These are phyloP conservation scores for Cutaneotrichosporon cutaneum DNA, from an alignment of 1,284 basidiomycete genomes.

Conservation along the genomic window DNA sequence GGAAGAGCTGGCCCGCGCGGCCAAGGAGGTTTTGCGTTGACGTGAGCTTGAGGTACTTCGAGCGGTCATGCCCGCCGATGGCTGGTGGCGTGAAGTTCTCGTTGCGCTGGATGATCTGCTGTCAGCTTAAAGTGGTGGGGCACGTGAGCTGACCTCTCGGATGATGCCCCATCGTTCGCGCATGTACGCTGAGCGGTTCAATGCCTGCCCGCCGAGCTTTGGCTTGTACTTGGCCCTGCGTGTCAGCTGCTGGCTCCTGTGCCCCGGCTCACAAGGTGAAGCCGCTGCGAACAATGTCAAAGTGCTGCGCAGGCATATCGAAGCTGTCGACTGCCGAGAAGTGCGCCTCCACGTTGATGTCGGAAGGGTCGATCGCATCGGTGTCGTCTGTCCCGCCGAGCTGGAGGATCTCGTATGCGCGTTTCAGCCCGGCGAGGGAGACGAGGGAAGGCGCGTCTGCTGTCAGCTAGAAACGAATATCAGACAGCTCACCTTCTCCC, in stretches of 20 bases:
- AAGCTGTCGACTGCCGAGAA: conserved; percentile 85
- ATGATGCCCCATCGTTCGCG: conserved; percentile 83
- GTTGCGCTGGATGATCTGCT: conserved; percentile 71
- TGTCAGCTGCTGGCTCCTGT: not conserved
- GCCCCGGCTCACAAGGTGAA: conserved; percentile 29
- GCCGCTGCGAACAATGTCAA: conserved; percentile 68
- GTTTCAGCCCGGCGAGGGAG: conserved; percentile 60
- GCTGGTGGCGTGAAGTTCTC: conserved; percentile 96
- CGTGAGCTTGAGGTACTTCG: conserved; percentile 85
- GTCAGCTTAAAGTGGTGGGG: conserved; percentile 7
- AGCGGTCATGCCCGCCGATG: conserved; percentile 77
- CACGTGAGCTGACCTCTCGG: conserved; percentile 61
- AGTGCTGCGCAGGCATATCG: conserved; percentile 89
- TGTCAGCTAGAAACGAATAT: not conserved
- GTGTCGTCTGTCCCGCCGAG: conserved; percentile 59
- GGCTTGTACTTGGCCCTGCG: conserved; percentile 57
- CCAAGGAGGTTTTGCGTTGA: conserved; percentile 96
- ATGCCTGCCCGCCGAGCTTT: conserved; percentile 72
- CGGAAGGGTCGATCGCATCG: conserved; percentile 58
- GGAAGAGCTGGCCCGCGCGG: conserved; percentile 81
- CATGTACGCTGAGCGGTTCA: conserved; percentile 70
- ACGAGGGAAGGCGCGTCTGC: conserved; percentile 42
- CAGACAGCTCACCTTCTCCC: conserved; percentile 69
- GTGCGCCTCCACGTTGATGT: conserved; percentile 79
- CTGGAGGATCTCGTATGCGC: conserved; percentile 79